phyloP scores from a whole-genome alignment of 306 rosid genomes.

The Citrullus colocynthis region DNA sequence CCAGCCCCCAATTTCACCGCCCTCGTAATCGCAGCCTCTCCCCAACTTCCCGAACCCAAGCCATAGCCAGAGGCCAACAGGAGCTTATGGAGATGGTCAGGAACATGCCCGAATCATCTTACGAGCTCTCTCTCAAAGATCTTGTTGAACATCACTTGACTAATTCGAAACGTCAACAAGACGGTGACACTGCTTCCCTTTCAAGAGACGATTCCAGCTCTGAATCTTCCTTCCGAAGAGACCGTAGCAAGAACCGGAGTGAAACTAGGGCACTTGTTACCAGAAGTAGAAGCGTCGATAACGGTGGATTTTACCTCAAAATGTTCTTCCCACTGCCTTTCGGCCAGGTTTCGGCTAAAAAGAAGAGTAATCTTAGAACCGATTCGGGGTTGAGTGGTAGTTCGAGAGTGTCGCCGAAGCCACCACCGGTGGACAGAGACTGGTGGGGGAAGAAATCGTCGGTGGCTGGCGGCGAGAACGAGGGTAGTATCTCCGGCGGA shows the following conservation, averaged over 20 bases:
- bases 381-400: conserved; percentile 16
- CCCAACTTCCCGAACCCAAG: conserved; percentile 54
- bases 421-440: conserved; percentile 50
- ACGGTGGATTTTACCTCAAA: conserved; percentile 65
- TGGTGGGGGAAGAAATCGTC: conserved; percentile 70
- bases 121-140: conserved; percentile 81
- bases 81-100: conserved; percentile 92
- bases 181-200: background rate
- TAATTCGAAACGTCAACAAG: background rate
- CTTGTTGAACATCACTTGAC: conserved; percentile 48
- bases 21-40: conserved; percentile 38
- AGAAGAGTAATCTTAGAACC: conserved; percentile 14
- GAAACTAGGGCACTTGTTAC: conserved; percentile 9
- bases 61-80: conserved; percentile 58
- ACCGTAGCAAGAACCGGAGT: conserved; percentile 7
- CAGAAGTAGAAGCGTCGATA: conserved; percentile 26
- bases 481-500: conserved; percentile 44
- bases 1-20: conserved; percentile 20
- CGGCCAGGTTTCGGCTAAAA: conserved; percentile 20
- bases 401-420: conserved; percentile 51
- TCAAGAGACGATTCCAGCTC: background rate
- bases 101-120: conserved; percentile 72
- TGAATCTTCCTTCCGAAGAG: conserved; percentile 12
- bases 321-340: conserved; percentile 51
- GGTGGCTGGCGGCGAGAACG: conserved; percentile 22